Evolutionary conservation across 2,329 filamentous ascomycete species (phyloP), one percentile per base, ranked within the genome.

Genomic region (Neocatenulostroma microsporum): DNA sequence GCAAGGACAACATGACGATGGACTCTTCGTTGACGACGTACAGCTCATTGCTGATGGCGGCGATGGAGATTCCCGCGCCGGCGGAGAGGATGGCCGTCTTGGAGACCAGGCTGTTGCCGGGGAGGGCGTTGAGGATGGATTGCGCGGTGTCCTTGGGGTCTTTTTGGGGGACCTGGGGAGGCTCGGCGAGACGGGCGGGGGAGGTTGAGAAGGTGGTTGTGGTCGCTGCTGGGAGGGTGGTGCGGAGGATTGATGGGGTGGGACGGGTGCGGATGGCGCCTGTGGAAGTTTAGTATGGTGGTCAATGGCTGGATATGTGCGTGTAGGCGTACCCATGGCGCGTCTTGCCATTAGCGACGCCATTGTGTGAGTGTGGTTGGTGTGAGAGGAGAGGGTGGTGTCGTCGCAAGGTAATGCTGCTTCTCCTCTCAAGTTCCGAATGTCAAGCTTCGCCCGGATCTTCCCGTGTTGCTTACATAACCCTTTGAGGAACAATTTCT

Each of bases 21-120:
- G 88, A 84, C 75, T 98, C 91, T 76, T 98, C 91, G 73, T 98
- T 98, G 70, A 98, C 76, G 64, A 98, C 87, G 70, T 95, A 96
- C 74, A 96, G 87, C 78, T 98, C 91, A 72, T 94, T 98, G 80
- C 84, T 93, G 70, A 98, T 87, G 60, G 87, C 91, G 63, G 91
- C 94, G 66, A 94, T 77, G 59, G 84, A 88, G 56, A 94, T 69
- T 70, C 84, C 89, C 58, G 91, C 85, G 50, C 82, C 82, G 57
- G 86, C 88, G 61, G 89, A 96, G 60, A 98, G 82, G 63, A 95
- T 89, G 60, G 91, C 91, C 54, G 86, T 87, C 82, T 98, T 98
- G 68, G 86, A 93, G 62, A 94, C 72, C 50, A 95, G 73, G 61
- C 76, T 89, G 77, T 78, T 94, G 56, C 93, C 91, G 58, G 91